Evolutionary conservation across 1,284 basidiomycete species (phyloP).

Genomic region (Thecaphora thlaspeos): DNA sequence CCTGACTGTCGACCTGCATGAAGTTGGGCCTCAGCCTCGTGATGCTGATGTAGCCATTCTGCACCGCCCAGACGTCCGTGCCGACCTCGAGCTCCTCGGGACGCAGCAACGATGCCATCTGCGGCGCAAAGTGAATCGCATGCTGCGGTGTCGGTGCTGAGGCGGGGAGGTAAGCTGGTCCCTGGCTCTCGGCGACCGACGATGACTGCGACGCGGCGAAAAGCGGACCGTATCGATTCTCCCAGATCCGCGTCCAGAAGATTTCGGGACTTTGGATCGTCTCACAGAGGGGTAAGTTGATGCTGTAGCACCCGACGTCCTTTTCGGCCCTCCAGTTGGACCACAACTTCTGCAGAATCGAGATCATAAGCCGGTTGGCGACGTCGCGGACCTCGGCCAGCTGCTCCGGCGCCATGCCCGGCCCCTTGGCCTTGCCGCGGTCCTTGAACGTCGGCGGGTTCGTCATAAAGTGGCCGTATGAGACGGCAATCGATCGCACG

Average conservation of each 20-base stretch:
- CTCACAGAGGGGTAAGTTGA: constrained; percentile 54
- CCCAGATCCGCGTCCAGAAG: constrained; percentile 52
- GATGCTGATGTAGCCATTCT: constrained; percentile 47
- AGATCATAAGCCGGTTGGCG: constrained; percentile 29
- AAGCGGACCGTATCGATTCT: constrained; percentile 39
- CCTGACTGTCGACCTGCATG: constrained; percentile 28
- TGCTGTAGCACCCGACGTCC: constrained; percentile 41
- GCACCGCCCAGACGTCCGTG: constrained; percentile 52
- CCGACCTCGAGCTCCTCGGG: constrained; percentile 30
- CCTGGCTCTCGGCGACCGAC: constrained; percentile 3
- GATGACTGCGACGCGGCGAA: constrained; percentile 13
- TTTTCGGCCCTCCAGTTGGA: constrained; percentile 42
- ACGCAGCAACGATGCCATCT: constrained; percentile 43
- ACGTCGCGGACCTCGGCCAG: constrained; percentile 9
- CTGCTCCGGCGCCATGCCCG: constrained; percentile 16
- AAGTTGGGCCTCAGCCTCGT: constrained; percentile 41
- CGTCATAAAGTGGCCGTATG: constrained; percentile 48
- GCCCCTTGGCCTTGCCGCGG: constrained; percentile 11
- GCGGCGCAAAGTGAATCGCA: constrained; percentile 46
- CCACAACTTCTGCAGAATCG: constrained; percentile 41
- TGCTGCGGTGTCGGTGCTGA: constrained; percentile 31
- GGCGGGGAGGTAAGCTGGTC: constrained; percentile 17
- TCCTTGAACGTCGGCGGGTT: constrained; percentile 36
- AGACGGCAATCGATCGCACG: constrained; percentile 45
- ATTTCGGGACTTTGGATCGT: constrained; percentile 41